Evolutionary conservation across 2,329 filamentous ascomycete species (phyloP).

Genomic region (Colletotrichum lentis): DNA sequence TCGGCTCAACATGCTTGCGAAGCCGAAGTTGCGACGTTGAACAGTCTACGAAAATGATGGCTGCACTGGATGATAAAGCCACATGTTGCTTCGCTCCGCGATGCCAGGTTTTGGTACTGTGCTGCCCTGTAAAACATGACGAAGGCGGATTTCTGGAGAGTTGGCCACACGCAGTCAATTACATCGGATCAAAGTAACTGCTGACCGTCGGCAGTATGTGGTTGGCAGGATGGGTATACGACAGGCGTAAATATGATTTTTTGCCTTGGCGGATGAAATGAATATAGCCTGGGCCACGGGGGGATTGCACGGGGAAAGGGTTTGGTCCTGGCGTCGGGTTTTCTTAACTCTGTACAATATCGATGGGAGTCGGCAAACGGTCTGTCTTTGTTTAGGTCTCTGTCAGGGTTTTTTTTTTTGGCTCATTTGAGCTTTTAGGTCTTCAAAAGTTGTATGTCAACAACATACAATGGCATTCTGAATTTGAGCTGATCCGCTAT

Average conservation of each 20-base stretch:
- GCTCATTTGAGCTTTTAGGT: slow-evolving; percentile 12
- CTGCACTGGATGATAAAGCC: not conserved
- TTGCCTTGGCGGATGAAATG: slow-evolving; percentile 17
- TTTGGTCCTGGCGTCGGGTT: slow-evolving; percentile 27
- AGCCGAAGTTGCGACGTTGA: slow-evolving; percentile 65
- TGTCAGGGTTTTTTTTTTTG: not conserved
- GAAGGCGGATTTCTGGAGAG: not conserved
- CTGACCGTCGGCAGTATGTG: not conserved
- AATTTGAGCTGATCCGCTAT: not conserved
- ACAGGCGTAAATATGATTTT: slow-evolving; percentile 29
- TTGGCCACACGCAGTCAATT: not conserved
- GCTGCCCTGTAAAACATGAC: slow-evolving; percentile 32
- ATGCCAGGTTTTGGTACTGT: not conserved
- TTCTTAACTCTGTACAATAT: slow-evolving; percentile 27
- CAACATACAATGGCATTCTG: slow-evolving; percentile 4
- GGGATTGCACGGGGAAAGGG: slow-evolving; percentile 16
- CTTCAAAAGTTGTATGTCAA: slow-evolving; percentile 26
- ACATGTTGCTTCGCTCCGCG: not conserved
- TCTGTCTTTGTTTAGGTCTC: slow-evolving; percentile 21
- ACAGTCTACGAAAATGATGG: not conserved
- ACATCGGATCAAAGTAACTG: not conserved
- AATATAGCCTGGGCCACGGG: slow-evolving; percentile 13
- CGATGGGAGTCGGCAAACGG: slow-evolving; percentile 22
- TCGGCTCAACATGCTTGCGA: slow-evolving; percentile 68
- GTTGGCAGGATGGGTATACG: slow-evolving; percentile 9